Evolutionary conservation across 73 alveolate species (phyloP).

Genomic region (Paramecium sonneborni): DNA sequence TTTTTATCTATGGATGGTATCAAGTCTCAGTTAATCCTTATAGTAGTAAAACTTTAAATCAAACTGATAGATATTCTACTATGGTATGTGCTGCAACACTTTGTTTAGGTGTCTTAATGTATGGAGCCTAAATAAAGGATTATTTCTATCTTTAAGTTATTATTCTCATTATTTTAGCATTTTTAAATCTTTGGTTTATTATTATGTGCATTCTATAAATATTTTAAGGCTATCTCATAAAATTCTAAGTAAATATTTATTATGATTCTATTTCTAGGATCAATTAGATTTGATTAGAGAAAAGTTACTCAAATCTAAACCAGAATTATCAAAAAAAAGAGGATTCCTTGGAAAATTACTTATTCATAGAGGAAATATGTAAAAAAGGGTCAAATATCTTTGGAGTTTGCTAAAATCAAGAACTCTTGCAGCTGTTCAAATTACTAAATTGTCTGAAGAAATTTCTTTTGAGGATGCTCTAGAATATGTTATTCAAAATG

Average conservation of each 20-base stretch:
- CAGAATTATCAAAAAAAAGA: not conserved
- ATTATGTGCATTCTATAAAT: not conserved
- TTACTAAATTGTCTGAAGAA: not conserved
- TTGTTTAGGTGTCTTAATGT: constrained; percentile 14
- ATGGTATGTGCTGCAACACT: constrained; percentile 3
- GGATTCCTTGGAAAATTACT: not conserved
- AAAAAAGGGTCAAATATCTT: not conserved
- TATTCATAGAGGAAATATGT: not conserved
- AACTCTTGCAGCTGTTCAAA: not conserved
- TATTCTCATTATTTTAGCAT: not conserved
- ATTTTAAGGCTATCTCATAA: not conserved
- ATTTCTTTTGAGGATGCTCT: constrained; percentile 5
- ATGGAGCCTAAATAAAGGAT: not conserved
- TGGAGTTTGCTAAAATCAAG: not conserved
- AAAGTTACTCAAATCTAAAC: not conserved
- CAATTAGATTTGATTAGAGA: constrained; percentile 19
- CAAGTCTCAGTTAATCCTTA: constrained; percentile 5
- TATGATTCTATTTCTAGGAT: not conserved
- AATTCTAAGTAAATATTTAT: not conserved
- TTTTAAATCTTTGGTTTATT: constrained; percentile 9
- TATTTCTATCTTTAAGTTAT: not conserved
- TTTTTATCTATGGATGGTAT: constrained; percentile 30
- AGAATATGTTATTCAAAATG: not conserved
- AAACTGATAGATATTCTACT: constrained; percentile 28
- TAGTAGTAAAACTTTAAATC: not conserved